Evolutionary conservation across 805 yeast genomes (phyloP).

Genomic region (Candida glaebosa): DNA sequence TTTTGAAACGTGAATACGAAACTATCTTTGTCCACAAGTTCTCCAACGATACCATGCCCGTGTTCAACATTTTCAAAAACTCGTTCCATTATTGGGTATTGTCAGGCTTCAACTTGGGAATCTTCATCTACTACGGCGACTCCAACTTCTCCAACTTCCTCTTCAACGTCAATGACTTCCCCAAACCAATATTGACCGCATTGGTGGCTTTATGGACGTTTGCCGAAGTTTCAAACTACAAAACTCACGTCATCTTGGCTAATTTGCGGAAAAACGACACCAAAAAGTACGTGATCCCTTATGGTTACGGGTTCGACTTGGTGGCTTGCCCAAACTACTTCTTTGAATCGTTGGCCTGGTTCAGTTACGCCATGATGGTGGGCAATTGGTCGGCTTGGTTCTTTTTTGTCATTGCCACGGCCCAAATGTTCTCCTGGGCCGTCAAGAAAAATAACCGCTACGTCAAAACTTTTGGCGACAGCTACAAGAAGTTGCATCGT

Average conservation of each 20-base stretch:
- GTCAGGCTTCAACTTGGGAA: constrained; percentile 61
- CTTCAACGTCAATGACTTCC: constrained; percentile 45
- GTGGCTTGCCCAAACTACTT: constrained; percentile 95
- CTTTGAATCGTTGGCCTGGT: constrained; percentile 80
- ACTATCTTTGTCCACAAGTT: constrained; percentile 81
- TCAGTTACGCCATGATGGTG: constrained; percentile 62
- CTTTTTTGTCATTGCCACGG: constrained; percentile 66
- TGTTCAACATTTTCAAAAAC: constrained; percentile 82
- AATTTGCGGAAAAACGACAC: constrained; percentile 52
- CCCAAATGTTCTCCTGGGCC: constrained; percentile 93
- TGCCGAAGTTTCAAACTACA: constrained; percentile 70
- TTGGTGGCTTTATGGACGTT: constrained; percentile 47
- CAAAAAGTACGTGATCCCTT: constrained; percentile 64
- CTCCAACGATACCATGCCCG: constrained; percentile 90
- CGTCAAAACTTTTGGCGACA: constrained; percentile 64
- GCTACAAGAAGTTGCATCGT: constrained; percentile 77
- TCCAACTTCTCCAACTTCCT: constrained; percentile 19
- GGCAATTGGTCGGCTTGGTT: constrained; percentile 75
- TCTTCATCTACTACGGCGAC: constrained; percentile 41
- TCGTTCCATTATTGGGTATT: constrained; percentile 91
- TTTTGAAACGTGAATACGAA: constrained; percentile 83
- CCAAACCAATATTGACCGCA: constrained; percentile 23
- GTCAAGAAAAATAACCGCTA: constrained; percentile 74
- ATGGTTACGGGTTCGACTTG: constrained; percentile 76
- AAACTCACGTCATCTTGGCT: constrained; percentile 67